Percentiles rank a stretch among this genome's conserved stretches.
Evolutionary conservation across 1,139 yeast species (phyloP).

Genomic region (Saccharomyces hybrid): DNA sequence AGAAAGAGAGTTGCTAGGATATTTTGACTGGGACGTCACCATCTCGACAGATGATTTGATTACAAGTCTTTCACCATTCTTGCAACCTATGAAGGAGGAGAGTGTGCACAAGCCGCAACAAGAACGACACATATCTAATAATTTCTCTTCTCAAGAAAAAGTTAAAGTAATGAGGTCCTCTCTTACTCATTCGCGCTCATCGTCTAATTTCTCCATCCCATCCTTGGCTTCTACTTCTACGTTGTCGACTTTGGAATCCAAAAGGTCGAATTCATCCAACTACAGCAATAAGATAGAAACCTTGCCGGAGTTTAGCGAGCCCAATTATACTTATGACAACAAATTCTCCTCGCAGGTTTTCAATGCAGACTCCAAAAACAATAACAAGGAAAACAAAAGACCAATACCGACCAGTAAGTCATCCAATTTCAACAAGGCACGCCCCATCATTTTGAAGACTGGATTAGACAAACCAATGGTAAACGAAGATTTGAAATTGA

Average conservation of each 20-base stretch:
- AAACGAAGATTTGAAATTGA: slow-evolving; percentile 3
- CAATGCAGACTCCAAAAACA: slow-evolving; percentile 1
- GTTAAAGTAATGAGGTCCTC: not conserved
- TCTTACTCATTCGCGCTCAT: slow-evolving; percentile 16
- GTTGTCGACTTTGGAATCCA: slow-evolving; percentile 20
- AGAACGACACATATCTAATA: slow-evolving; percentile 6
- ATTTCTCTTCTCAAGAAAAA: not conserved
- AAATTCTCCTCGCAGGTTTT: not conserved
- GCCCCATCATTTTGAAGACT: slow-evolving; percentile 18
- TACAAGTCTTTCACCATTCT: slow-evolving; percentile 63
- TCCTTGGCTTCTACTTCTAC: slow-evolving; percentile 23
- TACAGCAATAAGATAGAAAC: slow-evolving; percentile 3
- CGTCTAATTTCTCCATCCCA: slow-evolving; percentile 22
- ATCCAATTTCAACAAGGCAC: not conserved
- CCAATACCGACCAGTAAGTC: slow-evolving; percentile 2
- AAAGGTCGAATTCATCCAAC: slow-evolving; percentile 6
- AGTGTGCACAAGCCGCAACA: slow-evolving; percentile 19
- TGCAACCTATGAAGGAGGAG: slow-evolving; percentile 55
- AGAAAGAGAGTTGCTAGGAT: slow-evolving; percentile 76
- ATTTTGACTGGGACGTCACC: slow-evolving; percentile 76
- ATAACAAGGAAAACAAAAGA: slow-evolving; percentile 7
- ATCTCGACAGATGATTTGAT: slow-evolving; percentile 65
- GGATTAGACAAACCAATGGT: slow-evolving; percentile 9
- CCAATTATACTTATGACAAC: slow-evolving; percentile 3
- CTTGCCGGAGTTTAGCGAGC: slow-evolving; percentile 4